A percentile compares a stretch with the other conserved stretches of the same genome.
These are phyloP conservation scores for Coniochaeta sp. DNA, from an alignment of 2,329 filamentous ascomycete genomes.

Conservation along the genomic window DNA sequence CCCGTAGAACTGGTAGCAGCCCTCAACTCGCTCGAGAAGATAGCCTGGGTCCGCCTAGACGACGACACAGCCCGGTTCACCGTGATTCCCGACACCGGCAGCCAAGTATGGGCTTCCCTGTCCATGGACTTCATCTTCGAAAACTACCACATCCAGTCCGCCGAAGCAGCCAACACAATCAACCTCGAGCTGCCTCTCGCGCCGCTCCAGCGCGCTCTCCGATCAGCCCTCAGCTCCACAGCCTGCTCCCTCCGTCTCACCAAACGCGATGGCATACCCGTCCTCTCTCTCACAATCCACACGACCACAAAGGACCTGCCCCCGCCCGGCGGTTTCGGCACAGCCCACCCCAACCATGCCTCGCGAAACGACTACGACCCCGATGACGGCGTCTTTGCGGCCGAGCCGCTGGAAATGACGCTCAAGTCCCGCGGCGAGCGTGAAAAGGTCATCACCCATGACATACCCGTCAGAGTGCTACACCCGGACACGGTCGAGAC, in stretches of 20 bases:
- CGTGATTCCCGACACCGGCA: slow-evolving; percentile 88
- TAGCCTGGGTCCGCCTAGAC: slow-evolving; percentile 85
- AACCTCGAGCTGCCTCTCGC: slow-evolving; percentile 92
- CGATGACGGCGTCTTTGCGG: slow-evolving; percentile 30
- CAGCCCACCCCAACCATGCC: slow-evolving; percentile 18
- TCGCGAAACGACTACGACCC: slow-evolving; percentile 20
- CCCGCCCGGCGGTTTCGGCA: slow-evolving; percentile 7
- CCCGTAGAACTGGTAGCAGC: slow-evolving; percentile 53
- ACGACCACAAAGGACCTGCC: slow-evolving; percentile 53
- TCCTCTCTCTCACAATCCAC: slow-evolving; percentile 84
- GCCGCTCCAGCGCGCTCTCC: slow-evolving; percentile 82
- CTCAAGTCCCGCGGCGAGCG: slow-evolving; percentile 48
- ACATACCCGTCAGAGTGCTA: slow-evolving; percentile 90
- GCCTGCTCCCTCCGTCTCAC: slow-evolving; percentile 83
- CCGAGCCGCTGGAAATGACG: slow-evolving; percentile 44
- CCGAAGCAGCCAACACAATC: slow-evolving; percentile 76
- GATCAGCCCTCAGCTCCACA: slow-evolving; percentile 73
- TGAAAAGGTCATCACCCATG: slow-evolving; percentile 89
- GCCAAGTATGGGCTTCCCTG: slow-evolving; percentile 85
- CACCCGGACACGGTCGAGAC: slow-evolving; percentile 77
- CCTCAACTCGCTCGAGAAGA: slow-evolving; percentile 63
- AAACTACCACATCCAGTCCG: slow-evolving; percentile 77
- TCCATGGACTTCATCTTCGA: slow-evolving; percentile 80
- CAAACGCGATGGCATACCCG: slow-evolving; percentile 81
- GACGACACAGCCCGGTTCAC: slow-evolving; percentile 87